Evolutionary conservation across 768 basidiomycete genomes (phyloP).

Genomic region (Tylopilus sp.): DNA sequence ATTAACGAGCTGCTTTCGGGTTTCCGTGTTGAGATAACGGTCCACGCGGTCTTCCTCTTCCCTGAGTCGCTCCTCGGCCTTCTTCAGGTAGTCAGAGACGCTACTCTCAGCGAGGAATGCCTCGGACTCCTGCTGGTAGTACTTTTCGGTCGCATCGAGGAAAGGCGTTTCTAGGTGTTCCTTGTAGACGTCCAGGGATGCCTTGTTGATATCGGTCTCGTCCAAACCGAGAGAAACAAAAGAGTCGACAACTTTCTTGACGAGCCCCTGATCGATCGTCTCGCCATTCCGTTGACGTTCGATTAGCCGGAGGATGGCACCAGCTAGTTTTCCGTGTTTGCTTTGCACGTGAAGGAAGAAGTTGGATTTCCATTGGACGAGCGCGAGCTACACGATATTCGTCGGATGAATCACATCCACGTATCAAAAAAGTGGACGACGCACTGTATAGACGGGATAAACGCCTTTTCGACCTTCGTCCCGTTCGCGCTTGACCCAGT

Average conservation of each 20-base stretch:
- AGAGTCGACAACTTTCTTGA: constrained; percentile 94
- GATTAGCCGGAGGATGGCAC: constrained; percentile 84
- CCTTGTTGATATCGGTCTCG: constrained; percentile 87
- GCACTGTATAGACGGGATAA: constrained; percentile 93
- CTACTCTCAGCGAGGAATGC: constrained; percentile 85
- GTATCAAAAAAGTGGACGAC: constrained; percentile 22
- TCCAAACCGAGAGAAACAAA: constrained; percentile 95
- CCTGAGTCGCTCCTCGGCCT: constrained; percentile 85
- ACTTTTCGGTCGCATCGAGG: constrained; percentile 82
- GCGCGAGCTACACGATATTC: constrained; percentile 59
- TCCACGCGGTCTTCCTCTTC: constrained; percentile 97
- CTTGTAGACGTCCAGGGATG: constrained; percentile 90
- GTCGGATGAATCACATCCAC: constrained; percentile 1
- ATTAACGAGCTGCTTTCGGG: constrained; percentile 73
- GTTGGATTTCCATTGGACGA: constrained; percentile 93
- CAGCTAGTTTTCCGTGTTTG: constrained; percentile 77
- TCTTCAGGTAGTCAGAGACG: constrained; percentile 92
- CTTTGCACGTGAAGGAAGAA: constrained; percentile 87
- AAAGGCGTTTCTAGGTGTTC: constrained; percentile 89
- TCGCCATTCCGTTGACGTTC: constrained; percentile 95
- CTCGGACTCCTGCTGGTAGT: constrained; percentile 90
- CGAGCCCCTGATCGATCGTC: constrained; percentile 84
- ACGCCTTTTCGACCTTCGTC: constrained; percentile 95
- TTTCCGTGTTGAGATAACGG: constrained; percentile 86
- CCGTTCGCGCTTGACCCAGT: constrained; percentile 98